These are phyloP conservation scores for Priceomyces melissophilus DNA, from an alignment of 805 yeast genomes.

Conservation along the genomic window DNA sequence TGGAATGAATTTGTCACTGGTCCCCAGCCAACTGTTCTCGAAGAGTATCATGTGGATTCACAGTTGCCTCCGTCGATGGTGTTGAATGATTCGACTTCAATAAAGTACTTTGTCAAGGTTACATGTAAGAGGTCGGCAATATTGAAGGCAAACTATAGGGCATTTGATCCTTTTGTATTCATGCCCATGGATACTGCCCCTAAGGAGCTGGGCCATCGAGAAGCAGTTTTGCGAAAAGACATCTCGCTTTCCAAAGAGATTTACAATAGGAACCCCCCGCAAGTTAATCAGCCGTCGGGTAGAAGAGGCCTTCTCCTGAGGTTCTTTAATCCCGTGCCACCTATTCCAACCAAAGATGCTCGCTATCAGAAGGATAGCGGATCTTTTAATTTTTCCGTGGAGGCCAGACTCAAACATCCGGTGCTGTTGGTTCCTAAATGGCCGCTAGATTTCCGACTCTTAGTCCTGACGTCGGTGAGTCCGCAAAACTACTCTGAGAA, in stretches of 20 bases:
- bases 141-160: conserved; percentile 45
- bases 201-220: conserved; percentile 10
- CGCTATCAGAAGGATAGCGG: conserved; percentile 24
- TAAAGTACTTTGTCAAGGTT: conserved; percentile 57
- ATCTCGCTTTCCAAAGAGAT: conserved; percentile 34
- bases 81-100: conserved; percentile 32
- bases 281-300: conserved; percentile 10
- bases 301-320: conserved; percentile 27
- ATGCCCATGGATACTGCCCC: conserved; percentile 41
- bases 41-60: conserved; percentile 21
- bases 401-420: conserved; percentile 47
- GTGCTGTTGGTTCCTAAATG: conserved; percentile 45
- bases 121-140: conserved; percentile 55
- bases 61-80: conserved; percentile 37
- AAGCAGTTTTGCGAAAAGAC: conserved; percentile 46
- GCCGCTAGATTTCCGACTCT: conserved; percentile 33
- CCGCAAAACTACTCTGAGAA: conserved; percentile 29
- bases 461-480: conserved; percentile 22
- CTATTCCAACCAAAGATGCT: conserved; percentile 6
- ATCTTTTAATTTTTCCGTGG: conserved; percentile 43
- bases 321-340: conserved; percentile 18
- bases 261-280: conserved; percentile 30
- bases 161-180: conserved; percentile 49
- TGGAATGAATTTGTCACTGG: neutral
- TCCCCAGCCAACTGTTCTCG: conserved; percentile 1